Base-by-base conservation (phyloP, 2,329 filamentous ascomycete species). In the Colletotrichum shisoi region DNA sequence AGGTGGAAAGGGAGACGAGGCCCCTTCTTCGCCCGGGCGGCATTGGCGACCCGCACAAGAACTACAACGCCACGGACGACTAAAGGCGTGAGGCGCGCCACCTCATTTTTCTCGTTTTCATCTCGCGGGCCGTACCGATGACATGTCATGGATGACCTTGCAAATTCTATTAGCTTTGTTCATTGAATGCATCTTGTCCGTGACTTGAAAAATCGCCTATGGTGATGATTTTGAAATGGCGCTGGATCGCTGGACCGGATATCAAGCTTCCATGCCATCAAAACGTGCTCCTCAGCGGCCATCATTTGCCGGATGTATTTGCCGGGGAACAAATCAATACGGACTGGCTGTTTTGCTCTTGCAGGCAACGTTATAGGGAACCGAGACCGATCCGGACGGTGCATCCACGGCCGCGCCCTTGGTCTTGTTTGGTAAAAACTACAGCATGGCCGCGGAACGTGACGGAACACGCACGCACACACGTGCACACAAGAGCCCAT, bases 21-120 rank as follows among this genome's bases (percentile, higher is more conserved):
- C 84, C 84, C 5, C 74, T 86, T 48, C 75, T 86, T 49, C 79
- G 77, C 45, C 82, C 82, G 0, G 83, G 82, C 5, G 82, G 83
- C 51, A 84, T 83, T 45, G 83, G 83, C 21, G 82, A 81, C 70
- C 79, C 80, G 27, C 75, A 77, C 67, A 77, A 73, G 68, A 78
- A 75, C 63, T 82, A 82, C 69, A 74, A 77, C 68, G 73, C 78
- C 15, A 75, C 74, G 48, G 34, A 67, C 21, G 57, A 68, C 13
- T 59, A 17, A 45, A 34, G 44, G 17, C 15, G 8, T 17, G 9
- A 24, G 11, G 3, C 40, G 11, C 17, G 34, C 11, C 19, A 5
- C 19, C 2, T 24, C 21, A 40, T 59, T 39, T 17, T 48, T 49
- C n/a, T 1, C 13, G 19, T 19, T 19, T 17, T 5, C 19, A 9